These are phyloP conservation scores for Solanum neorickii DNA, from an alignment of 257 asterid species.

Conservation along the genomic window DNA sequence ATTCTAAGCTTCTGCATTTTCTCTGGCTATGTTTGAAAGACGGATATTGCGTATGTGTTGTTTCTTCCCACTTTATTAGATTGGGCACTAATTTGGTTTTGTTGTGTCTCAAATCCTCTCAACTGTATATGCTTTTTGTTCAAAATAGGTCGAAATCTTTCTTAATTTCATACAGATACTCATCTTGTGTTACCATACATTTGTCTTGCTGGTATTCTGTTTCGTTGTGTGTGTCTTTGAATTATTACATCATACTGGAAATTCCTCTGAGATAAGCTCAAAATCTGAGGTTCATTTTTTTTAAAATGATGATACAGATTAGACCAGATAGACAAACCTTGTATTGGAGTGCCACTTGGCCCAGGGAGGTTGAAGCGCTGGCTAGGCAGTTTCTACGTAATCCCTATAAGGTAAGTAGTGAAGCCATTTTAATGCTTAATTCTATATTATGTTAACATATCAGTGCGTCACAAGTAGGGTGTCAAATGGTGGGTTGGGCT, in stretches of 20 bases:
- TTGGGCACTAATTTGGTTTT: neutral
- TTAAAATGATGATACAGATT: slow-evolving; percentile 30
- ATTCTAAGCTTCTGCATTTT: neutral
- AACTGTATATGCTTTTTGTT: neutral
- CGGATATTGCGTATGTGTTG: neutral
- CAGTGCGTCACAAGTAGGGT: neutral
- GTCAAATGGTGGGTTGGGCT: neutral
- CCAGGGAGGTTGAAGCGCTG: slow-evolving; percentile 74
- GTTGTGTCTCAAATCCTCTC: neutral
- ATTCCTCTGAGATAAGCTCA: neutral
- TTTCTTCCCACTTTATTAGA: neutral
- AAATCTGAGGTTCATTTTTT: neutral
- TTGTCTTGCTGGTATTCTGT: neutral
- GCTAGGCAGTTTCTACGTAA: slow-evolving; percentile 79
- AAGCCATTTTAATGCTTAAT: neutral
- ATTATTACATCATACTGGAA: neutral
- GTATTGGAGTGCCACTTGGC: slow-evolving; percentile 99
- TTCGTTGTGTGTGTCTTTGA: neutral
- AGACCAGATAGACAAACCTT: slow-evolving; percentile 94
- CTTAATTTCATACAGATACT: neutral
- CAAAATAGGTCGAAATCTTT: neutral
- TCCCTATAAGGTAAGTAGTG: slow-evolving; percentile 57
- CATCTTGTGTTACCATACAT: neutral
- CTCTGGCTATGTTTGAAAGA: neutral
- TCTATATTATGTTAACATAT: neutral